Base-by-base conservation (phyloP, 2,329 filamentous ascomycete species). In the Pseudocercospora macadamiae region DNA sequence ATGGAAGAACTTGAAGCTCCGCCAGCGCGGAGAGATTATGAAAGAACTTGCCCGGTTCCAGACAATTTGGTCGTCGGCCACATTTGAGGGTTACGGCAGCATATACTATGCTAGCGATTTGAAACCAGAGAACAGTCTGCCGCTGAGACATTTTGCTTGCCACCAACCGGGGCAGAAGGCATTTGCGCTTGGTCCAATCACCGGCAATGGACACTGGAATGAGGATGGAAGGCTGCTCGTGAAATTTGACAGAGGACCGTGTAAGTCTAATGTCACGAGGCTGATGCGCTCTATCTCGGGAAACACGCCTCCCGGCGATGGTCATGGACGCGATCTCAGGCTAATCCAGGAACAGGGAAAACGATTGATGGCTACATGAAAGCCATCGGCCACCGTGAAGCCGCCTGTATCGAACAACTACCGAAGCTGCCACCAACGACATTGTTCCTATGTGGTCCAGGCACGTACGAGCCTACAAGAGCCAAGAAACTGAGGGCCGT, bases 171-270 rank as follows among this genome's bases (percentile, higher is more conserved):
- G n/a, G n/a, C n/a, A n/a, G n/a, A n/a, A n/a, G n/a, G 6, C 37
- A 3, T 42, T 21, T 42, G 37, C 37, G 5, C 10, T 79, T 51
- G 77, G 76, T 7, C 76, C 72, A 5, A 70, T 70, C 18, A 72
- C 68, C 48, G 70, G 68, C 36, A 68, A 73, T 36, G 66, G 71
- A n/a, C n/a, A n/a, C 48, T 71, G 57, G 47, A 54, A 68, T 34
- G 72, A 77, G 57, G 60, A 72, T 49, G 69, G 70, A 2, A 69
- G 74, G 62, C 65, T 56, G 12, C 47, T 26, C 18, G 55, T 76
- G 36, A 47, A 65, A 6, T 70, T 71, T 54, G 69, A 75, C 47
- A 60, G 72, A 66, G 75, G 75, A 23, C 73, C 75, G 60, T 76
- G 75, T 76, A 65, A 71, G 72, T 18, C n/a, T n/a, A n/a, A n/a